Base-by-base conservation (phyloP, 345 rosid genomes). In the Raphanus raphanistrum region DNA sequence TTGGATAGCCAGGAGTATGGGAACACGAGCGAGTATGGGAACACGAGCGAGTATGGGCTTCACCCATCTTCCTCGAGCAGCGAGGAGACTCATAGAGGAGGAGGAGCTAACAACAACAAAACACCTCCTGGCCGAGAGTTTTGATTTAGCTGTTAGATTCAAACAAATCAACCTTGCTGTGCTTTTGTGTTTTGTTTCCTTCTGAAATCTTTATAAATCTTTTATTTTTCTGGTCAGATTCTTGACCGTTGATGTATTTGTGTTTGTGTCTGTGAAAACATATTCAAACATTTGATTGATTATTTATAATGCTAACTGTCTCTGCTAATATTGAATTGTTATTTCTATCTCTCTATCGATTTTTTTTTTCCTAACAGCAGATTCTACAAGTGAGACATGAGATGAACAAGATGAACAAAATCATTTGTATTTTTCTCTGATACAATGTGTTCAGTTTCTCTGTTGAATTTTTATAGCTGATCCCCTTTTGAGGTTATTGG, bases 11-110 rank as follows among this genome's bases (percentile, higher is more conserved):
- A 76, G 63, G 94, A 88, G 73, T 86, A 88, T 6, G 83, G 82
- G 1, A 86, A 72, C 48, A 91, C 90, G 27, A 80, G 86, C 2
- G 95, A 88, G 75, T 84, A 73, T 69, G 86, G 93, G 74, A 89
- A 33, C 17, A 89, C 93, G 9, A 84, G 88, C 8, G 92, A 88
- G 54, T 81, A 80, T 26, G 81, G 87, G 66, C 70, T 59, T 17
- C 72, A 84, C 59, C 93, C 87, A 28, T 86, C 90, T 28, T 79
- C 84, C 68, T 89, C 95, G 41, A 93, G 88, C 87, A 90, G 87
- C 7, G 97, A 85, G 72, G 76, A 78, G 21, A 45, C 16, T n/a
- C 77, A 52, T 78, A 72, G 72, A 38, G 66, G 79, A 68, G 62
- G 63, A 64, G 72, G 72, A 65, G 72, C 76, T 66, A 71, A 27